These are phyloP conservation scores for Dryadomyces quercus-mongolicae DNA, from an alignment of 2,329 filamentous ascomycete species.

Conservation along the genomic window DNA sequence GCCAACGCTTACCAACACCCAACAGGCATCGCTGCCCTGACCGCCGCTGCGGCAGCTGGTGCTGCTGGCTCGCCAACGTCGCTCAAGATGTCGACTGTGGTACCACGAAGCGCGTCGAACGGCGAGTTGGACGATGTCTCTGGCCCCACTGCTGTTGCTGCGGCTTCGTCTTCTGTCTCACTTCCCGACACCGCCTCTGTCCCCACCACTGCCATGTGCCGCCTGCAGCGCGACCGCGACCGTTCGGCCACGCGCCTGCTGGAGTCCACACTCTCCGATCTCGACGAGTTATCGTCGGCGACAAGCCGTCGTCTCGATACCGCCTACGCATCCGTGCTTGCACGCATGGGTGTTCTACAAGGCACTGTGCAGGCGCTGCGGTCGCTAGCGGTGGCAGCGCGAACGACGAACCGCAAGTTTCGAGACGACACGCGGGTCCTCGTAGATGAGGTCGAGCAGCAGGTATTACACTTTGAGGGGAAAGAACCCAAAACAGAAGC, in stretches of 20 bases:
- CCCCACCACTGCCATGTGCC: conserved; percentile 3
- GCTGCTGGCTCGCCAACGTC: conserved; percentile 3
- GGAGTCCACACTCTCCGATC: conserved; percentile 4
- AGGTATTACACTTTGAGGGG: conserved; percentile 26
- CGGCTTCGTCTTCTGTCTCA: conserved; percentile 1
- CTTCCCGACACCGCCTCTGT: not conserved
- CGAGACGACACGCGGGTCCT: conserved; percentile 45
- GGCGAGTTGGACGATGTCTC: not conserved
- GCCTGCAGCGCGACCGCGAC: conserved; percentile 6
- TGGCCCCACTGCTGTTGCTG: not conserved
- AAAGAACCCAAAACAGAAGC: not conserved
- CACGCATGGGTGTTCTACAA: conserved; percentile 53
- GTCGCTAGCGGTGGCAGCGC: conserved; percentile 52
- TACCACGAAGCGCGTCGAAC: not conserved
- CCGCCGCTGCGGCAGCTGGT: conserved; percentile 2
- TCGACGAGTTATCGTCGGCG: conserved; percentile 31
- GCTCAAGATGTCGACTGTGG: not conserved
- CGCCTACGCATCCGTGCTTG: conserved; percentile 61
- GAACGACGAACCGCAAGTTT: conserved; percentile 46
- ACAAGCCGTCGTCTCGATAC: conserved; percentile 58
- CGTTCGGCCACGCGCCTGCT: conserved; percentile 7
- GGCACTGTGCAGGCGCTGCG: conserved; percentile 52
- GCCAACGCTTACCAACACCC: conserved; percentile 3
- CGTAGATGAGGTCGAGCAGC: conserved; percentile 44
- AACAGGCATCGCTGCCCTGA: conserved; percentile 7